phyloP scores from a whole-genome alignment of 2,329 filamentous ascomycete species.

The Colletotrichum tofieldiae region DNA sequence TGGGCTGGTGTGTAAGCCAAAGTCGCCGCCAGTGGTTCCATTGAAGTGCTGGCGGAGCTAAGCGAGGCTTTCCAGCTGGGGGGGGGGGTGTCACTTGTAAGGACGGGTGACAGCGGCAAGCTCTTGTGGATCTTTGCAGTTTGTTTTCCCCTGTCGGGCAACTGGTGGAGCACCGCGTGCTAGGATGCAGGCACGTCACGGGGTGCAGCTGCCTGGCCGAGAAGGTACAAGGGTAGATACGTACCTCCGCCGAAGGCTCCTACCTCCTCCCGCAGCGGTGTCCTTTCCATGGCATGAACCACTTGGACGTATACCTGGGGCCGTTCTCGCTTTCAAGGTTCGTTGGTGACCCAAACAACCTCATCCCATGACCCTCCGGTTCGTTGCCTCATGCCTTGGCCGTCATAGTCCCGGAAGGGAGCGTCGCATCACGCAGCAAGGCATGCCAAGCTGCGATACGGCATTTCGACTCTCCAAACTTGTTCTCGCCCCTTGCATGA shows the following conservation, averaged over 20 bases:
- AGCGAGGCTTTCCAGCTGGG: not conserved
- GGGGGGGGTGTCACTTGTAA: not conserved
- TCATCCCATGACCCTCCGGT: slow-evolving; percentile 17
- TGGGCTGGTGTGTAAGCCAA: not conserved
- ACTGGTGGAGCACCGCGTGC: slow-evolving; percentile 1
- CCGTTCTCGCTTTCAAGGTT: slow-evolving; percentile 16
- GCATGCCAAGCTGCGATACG: not conserved
- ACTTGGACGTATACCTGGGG: slow-evolving; percentile 26
- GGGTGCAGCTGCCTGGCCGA: slow-evolving; percentile 10
- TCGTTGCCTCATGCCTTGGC: slow-evolving; percentile 15
- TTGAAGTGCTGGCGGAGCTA: not conserved
- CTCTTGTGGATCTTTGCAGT: slow-evolving; percentile 7
- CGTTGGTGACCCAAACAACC: slow-evolving; percentile 1
- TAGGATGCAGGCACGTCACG: too few species aligned
- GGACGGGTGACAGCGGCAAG: not conserved
- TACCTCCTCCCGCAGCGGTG: not conserved
- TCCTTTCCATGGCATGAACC: slow-evolving; percentile 32
- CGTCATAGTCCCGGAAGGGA: not conserved
- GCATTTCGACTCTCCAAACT: not conserved
- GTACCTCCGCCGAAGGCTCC: not conserved
- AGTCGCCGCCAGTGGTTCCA: not conserved
- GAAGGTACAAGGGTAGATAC: not conserved
- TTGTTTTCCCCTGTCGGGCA: not conserved
- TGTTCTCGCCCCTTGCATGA: not conserved
- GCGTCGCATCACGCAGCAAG: not conserved